These are phyloP conservation scores for Oryza coarctata DNA, from an alignment of 176 grass and related monocot species.

Conservation along the genomic window DNA sequence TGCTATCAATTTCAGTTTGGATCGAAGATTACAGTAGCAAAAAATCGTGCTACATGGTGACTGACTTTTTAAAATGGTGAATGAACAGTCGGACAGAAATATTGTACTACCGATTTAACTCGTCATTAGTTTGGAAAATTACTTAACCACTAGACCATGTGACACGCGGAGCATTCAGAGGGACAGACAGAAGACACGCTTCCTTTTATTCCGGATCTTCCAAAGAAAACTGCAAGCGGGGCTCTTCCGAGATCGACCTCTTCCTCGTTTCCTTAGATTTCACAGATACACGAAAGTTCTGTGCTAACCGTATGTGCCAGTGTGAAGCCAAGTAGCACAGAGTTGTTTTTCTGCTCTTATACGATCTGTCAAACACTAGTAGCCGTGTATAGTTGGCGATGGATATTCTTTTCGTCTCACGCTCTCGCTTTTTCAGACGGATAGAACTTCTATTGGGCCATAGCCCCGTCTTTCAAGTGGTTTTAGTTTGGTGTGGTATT, in stretches of 20 bases:
- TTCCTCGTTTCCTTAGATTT: neutral
- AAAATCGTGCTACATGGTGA: neutral
- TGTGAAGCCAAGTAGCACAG: slow-evolving; percentile 1
- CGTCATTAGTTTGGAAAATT: neutral
- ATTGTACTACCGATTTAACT: neutral
- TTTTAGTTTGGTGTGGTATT: neutral
- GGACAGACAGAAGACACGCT: neutral
- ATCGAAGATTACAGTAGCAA: too few relatives aligned
- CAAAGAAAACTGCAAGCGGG: neutral
- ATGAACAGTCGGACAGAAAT: too few relatives aligned
- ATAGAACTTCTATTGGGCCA: neutral
- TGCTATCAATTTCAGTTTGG: too few relatives aligned
- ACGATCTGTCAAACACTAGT: neutral
- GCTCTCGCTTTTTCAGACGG: neutral
- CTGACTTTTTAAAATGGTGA: neutral
- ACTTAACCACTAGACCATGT: neutral
- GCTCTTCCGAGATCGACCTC: neutral
- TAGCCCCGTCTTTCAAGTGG: neutral
- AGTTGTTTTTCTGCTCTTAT: neutral
- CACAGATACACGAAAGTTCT: neutral
- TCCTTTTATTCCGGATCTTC: neutral
- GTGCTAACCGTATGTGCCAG: neutral
- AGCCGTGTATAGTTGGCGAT: neutral
- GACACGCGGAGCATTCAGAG: neutral
- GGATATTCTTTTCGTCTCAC: neutral